Evolutionary conservation across 179 eudicot species (phyloP).

Genomic region (Gypsophila paniculata): DNA sequence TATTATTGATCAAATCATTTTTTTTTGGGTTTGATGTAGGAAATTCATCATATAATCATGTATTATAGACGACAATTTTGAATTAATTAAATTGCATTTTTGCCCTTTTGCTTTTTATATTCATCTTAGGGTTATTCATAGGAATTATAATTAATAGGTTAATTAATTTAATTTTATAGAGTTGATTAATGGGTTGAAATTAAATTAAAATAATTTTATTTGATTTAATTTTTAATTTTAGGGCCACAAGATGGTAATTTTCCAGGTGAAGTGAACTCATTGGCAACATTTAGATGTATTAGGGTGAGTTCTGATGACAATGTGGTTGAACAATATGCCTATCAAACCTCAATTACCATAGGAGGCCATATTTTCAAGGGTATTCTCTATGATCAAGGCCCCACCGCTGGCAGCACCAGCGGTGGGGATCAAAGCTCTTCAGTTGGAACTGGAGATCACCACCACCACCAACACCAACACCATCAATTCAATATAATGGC

Average conservation of each 20-base stretch:
- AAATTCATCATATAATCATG: background rate
- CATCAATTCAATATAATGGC: constrained; percentile 17
- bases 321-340: constrained; percentile 65
- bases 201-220: background rate
- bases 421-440: constrained; percentile 31
- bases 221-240: constrained; percentile 6
- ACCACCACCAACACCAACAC: constrained; percentile 15
- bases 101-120: no score
- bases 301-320: constrained; percentile 57
- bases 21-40: background rate
- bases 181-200: no score
- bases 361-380: constrained; percentile 79
- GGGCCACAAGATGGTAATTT: constrained; percentile 40
- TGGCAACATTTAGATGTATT: constrained; percentile 61
- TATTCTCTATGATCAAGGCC: constrained; percentile 66
- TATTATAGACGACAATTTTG: background rate
- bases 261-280: constrained; percentile 50
- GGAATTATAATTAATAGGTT: no score
- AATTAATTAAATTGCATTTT: no score
- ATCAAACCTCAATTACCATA: constrained; percentile 55
- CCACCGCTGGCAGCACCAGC: background rate
- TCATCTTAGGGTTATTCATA: background rate
- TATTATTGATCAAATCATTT: background rate
- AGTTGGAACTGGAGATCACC: constrained; percentile 25
- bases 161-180: no score